Base-by-base conservation (phyloP, 768 basidiomycete genomes). In the Termitomyces sp. region DNA sequence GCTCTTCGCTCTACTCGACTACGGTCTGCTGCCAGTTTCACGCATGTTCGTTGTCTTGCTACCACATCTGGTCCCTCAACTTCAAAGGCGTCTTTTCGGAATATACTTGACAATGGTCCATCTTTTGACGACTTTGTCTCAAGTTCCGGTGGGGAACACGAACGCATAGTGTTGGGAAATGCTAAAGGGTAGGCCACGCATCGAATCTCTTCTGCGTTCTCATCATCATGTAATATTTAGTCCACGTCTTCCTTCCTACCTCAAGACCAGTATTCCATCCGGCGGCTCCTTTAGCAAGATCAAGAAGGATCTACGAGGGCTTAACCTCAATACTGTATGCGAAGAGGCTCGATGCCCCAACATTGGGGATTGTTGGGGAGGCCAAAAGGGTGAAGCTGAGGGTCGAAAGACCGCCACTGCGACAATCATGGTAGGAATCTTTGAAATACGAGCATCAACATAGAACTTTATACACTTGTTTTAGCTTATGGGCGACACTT, bases 361-460 rank as follows among this genome's bases (percentile, higher is more conserved):
- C 66, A 98, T 99, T 55, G 97, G 96, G n/a, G 96, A 98, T 67
- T 99, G 97, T 66, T 99, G 97, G 97, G 94, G 97, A 41, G 95
- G 95, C 9, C 87, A 86, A 65, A 77, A 82, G 32, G 82, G 78
- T 47, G 77, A 86, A 52, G 82, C 81, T 57, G 89, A 90, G 54
- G 87, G 85, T 31, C 86, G 88, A 62, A 85, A 85, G 57, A 82
- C 84, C 48, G 97, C 97, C 23, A 99, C 97, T 7, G 97, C 97
- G 11, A 99, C 97, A 3, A 99, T 99, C 69, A 98, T 99, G 97
- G 95, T 92, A 61, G 58, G 80, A 54, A 46, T 37, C 29, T 34
- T 31, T 46, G 47, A 42, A 53, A 21, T 25, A 29, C 16, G 11
- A 21, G 12, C 14, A 29, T 38, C 14, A 19, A 42, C 21, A 46